Conservation (phyloP, 2,329 filamentous ascomycete species). For the Pyrenophora tritici-repentis region DNA sequence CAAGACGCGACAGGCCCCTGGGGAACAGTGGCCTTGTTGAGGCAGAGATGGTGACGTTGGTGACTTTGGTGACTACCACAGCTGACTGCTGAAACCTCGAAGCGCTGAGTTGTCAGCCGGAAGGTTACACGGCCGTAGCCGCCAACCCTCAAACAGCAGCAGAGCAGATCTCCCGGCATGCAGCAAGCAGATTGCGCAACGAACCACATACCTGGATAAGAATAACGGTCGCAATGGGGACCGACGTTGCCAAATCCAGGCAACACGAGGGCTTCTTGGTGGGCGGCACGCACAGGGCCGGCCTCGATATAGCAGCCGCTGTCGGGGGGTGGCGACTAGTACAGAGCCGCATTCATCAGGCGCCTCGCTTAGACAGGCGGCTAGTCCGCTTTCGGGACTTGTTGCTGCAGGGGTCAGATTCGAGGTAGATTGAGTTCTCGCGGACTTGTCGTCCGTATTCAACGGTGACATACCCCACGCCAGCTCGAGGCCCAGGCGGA, state of each 20-base stretch:
- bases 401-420: constrained; percentile 10
- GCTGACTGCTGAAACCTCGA: constrained; percentile 27
- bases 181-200: constrained; percentile 20
- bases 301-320: constrained; percentile 34
- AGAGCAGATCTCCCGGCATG: constrained; percentile 10
- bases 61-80: background rate
- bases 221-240: constrained; percentile 17
- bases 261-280: constrained; percentile 37
- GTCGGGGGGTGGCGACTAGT: constrained; percentile 21
- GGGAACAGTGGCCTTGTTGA: constrained; percentile 11
- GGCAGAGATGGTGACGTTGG: constrained; percentile 1
- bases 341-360: constrained; percentile 42
- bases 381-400: background rate
- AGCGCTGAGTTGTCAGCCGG: constrained; percentile 21
- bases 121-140: constrained; percentile 13
- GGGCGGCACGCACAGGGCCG: constrained; percentile 18
- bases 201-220: constrained; percentile 17
- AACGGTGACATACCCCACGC: background rate
- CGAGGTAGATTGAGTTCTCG: constrained; percentile 15
- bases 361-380: constrained; percentile 17
- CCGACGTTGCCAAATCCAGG: constrained; percentile 27
- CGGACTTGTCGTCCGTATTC: background rate
- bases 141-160: constrained; percentile 17
- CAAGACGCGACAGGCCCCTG: background rate
- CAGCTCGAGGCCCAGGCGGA: constrained; percentile 12